A percentile compares a stretch with the other conserved stretches of the same genome.
phyloP scores from a whole-genome alignment of 169 alveolate genomes.

The Cyclospora cayetanensis region DNA sequence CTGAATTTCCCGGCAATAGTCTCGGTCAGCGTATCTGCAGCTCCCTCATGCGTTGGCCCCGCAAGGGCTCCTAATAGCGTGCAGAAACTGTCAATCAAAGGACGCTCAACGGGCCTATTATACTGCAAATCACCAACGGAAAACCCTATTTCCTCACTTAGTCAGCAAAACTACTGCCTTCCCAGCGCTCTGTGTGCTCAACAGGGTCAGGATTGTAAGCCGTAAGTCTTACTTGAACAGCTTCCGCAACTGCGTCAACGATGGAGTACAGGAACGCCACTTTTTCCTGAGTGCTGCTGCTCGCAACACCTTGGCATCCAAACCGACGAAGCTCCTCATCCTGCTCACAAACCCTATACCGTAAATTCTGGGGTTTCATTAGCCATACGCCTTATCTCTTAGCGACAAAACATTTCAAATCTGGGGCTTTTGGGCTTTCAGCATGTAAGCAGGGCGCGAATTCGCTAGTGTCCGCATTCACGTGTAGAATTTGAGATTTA shows the following conservation, averaged over 20 bases:
- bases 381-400: too few relatives aligned
- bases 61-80: neutral
- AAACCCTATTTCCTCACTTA: too few relatives aligned
- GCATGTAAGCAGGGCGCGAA: too few relatives aligned
- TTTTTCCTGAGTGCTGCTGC: neutral
- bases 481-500: neutral
- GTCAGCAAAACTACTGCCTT: too few relatives aligned
- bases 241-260: conserved; percentile 24
- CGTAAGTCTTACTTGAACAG: neutral
- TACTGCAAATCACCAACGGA: neutral
- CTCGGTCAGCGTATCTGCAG: too few relatives aligned
- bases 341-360: conserved; percentile 34
- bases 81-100: neutral
- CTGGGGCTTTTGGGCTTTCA: too few relatives aligned
- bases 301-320: neutral
- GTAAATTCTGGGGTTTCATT: neutral
- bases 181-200: too few relatives aligned
- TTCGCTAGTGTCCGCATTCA: too few relatives aligned
- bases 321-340: neutral
- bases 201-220: neutral
- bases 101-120: neutral
- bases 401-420: too few relatives aligned
- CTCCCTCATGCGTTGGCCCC: too few relatives aligned
- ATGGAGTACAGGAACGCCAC: neutral
- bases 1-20: too few relatives aligned